Conservation (phyloP, 177 flowering plant genomes). For the Vitis hybrid region DNA sequence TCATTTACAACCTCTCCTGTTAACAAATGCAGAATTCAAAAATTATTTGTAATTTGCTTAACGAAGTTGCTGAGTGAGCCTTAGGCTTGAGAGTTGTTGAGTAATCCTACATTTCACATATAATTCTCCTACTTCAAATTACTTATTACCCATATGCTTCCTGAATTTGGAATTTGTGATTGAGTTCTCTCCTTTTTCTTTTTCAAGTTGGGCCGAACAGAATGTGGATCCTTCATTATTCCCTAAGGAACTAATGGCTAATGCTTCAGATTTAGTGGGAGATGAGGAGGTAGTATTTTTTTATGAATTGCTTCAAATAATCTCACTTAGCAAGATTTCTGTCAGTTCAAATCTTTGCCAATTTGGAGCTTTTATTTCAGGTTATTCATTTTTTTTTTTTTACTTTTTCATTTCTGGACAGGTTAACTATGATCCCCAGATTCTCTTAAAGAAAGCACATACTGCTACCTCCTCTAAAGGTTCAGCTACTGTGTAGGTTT, state of each 20-base stretch:
- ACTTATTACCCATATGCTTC: too few species aligned
- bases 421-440: constrained; percentile 73
- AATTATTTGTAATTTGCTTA: neutral
- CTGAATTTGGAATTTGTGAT: neutral
- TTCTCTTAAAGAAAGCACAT: constrained; percentile 77
- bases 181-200: neutral
- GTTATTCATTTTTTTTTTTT: too few species aligned
- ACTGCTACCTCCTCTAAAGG: constrained; percentile 79
- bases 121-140: too few species aligned
- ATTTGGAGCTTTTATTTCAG: neutral
- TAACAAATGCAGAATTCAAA: neutral
- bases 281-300: constrained; percentile 52
- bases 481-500: constrained; percentile 88
- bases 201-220: constrained; percentile 82
- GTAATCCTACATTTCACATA: too few species aligned
- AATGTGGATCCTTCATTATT: constrained; percentile 86
- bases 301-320: neutral
- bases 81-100: too few species aligned
- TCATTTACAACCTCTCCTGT: too few species aligned
- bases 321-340: neutral
- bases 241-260: constrained; percentile 65
- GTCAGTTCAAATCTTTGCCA: neutral
- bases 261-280: constrained; percentile 57
- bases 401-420: constrained; percentile 14
- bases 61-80: too few species aligned